Evolutionary conservation across 495 filamentous ascomycete species (phyloP).

Genomic region (Lophiotrema nucula): DNA sequence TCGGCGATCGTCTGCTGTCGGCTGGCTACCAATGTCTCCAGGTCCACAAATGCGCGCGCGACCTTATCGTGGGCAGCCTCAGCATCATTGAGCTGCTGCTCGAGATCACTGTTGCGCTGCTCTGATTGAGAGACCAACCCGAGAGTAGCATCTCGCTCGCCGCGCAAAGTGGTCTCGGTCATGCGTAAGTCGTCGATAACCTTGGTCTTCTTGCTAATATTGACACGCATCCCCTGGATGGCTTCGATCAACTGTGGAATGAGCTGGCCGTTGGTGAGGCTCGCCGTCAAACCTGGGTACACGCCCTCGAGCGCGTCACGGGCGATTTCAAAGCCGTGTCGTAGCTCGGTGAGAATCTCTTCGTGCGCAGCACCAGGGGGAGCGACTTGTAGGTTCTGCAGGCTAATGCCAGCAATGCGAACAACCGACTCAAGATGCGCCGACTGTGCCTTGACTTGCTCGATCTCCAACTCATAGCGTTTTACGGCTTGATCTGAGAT

Average conservation of each 20-base stretch:
- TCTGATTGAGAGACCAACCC: slow-evolving; percentile 1
- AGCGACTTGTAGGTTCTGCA: slow-evolving; percentile 37
- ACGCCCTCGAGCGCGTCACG: slow-evolving; percentile 37
- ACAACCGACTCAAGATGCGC: slow-evolving; percentile 28
- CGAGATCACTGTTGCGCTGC: slow-evolving; percentile 40
- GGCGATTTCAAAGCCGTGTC: slow-evolving; percentile 32
- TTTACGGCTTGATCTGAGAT: slow-evolving; percentile 32
- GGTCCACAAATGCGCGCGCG: slow-evolving; percentile 41
- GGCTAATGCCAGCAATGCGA: slow-evolving; percentile 35
- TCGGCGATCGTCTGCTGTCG: slow-evolving; percentile 32
- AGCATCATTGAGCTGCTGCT: slow-evolving; percentile 52
- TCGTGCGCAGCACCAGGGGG: slow-evolving; percentile 11
- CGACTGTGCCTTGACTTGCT: slow-evolving; percentile 19
- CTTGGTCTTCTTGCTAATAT: slow-evolving; percentile 22
- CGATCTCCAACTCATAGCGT: slow-evolving; percentile 36
- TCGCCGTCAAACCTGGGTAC: slow-evolving; percentile 26
- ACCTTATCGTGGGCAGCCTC: slow-evolving; percentile 45
- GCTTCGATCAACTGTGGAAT: slow-evolving; percentile 32
- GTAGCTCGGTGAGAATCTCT: slow-evolving; percentile 36
- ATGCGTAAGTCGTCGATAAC: slow-evolving; percentile 25
- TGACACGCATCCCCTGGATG: slow-evolving; percentile 29
- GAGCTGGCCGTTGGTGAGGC: slow-evolving; percentile 34
- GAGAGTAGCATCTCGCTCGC: slow-evolving; percentile 16
- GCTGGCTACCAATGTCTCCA: slow-evolving; percentile 29
- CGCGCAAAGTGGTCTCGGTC: slow-evolving; percentile 12